Conservation (phyloP, 495 filamentous ascomycete species). For the Lindgomyces ingoldianus region DNA sequence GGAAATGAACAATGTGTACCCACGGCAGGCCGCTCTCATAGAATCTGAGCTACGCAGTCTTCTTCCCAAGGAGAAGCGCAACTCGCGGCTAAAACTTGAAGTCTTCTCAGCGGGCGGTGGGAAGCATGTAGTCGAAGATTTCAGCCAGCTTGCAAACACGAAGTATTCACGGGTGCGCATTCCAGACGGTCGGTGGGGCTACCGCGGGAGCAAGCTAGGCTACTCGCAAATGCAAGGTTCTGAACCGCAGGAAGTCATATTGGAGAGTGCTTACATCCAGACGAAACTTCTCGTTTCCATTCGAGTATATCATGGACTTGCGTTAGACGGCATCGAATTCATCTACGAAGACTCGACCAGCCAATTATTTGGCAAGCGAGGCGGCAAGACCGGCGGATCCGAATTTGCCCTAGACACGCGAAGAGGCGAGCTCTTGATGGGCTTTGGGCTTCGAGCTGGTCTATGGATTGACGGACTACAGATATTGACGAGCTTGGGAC, state of each 20-base stretch:
- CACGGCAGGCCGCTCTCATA: slow-evolving; percentile 69
- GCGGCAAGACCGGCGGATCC: slow-evolving; percentile 72
- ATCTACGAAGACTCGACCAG: slow-evolving; percentile 84
- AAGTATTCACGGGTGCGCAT: slow-evolving; percentile 74
- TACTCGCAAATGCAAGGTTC: slow-evolving; percentile 70
- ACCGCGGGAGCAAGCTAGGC: slow-evolving; percentile 75
- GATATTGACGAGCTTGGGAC: slow-evolving; percentile 82
- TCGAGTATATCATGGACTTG: slow-evolving; percentile 73
- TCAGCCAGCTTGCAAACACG: slow-evolving; percentile 58
- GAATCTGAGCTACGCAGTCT: slow-evolving; percentile 72
- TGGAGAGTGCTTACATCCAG: slow-evolving; percentile 67
- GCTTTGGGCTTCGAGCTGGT: slow-evolving; percentile 81
- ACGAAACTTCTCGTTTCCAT: slow-evolving; percentile 75
- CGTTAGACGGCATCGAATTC: slow-evolving; percentile 88
- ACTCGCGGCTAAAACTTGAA: slow-evolving; percentile 66
- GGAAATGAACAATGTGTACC: slow-evolving; percentile 60
- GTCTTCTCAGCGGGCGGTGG: slow-evolving; percentile 76
- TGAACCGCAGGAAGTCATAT: slow-evolving; percentile 69
- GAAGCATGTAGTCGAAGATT: slow-evolving; percentile 70
- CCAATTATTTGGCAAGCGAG: slow-evolving; percentile 87
- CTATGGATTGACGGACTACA: slow-evolving; percentile 89
- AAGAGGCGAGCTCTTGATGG: slow-evolving; percentile 80
- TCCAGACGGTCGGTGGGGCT: slow-evolving; percentile 71
- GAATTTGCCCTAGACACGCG: slow-evolving; percentile 81
- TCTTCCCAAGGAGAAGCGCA: slow-evolving; percentile 69